Conservation (phyloP, 306 rosid genomes). For the Acmispon strigosus region DNA sequence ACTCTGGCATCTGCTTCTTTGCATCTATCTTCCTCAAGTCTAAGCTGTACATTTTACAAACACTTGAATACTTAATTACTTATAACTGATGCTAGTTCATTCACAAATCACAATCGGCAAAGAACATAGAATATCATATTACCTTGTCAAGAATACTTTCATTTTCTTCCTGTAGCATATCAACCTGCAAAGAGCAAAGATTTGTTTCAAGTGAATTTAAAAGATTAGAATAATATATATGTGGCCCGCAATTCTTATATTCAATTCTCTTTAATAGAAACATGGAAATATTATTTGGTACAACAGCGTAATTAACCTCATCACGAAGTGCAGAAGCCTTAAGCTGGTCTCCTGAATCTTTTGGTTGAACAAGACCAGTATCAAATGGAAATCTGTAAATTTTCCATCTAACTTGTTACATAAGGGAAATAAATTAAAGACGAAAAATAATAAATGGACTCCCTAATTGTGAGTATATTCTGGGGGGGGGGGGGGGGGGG, state of each 20-base stretch:
- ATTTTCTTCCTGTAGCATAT: slow-evolving; percentile 85
- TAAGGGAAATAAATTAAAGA: neutral
- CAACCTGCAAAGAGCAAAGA: slow-evolving; percentile 53
- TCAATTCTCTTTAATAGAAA: neutral
- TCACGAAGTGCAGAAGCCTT: slow-evolving; percentile 76
- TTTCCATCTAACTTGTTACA: neutral
- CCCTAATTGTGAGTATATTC: neutral
- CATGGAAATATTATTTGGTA: neutral
- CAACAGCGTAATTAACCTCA: slow-evolving; percentile 47
- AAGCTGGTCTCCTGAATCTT: slow-evolving; percentile 57
- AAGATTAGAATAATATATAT: neutral
- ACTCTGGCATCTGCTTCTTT: slow-evolving; percentile 78
- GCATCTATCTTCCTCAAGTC: slow-evolving; percentile 78
- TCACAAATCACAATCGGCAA: neutral
- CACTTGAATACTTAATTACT: slow-evolving; percentile 19
- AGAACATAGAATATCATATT: slow-evolving; percentile 8
- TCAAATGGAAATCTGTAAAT: slow-evolving; percentile 64
- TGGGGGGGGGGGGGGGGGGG: no score
- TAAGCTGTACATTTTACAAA: slow-evolving; percentile 58
- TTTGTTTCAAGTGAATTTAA: slow-evolving; percentile 9
- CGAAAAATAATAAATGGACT: neutral
- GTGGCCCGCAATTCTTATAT: neutral
- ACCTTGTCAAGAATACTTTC: slow-evolving; percentile 70
- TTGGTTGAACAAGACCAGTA: slow-evolving; percentile 37
- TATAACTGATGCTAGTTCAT: neutral